Percentiles rank a stretch among this genome's conserved stretches.
These are phyloP conservation scores for Lasiosphaeriaceae sp. DNA, from an alignment of 495 filamentous ascomycete species.

Conservation along the genomic window DNA sequence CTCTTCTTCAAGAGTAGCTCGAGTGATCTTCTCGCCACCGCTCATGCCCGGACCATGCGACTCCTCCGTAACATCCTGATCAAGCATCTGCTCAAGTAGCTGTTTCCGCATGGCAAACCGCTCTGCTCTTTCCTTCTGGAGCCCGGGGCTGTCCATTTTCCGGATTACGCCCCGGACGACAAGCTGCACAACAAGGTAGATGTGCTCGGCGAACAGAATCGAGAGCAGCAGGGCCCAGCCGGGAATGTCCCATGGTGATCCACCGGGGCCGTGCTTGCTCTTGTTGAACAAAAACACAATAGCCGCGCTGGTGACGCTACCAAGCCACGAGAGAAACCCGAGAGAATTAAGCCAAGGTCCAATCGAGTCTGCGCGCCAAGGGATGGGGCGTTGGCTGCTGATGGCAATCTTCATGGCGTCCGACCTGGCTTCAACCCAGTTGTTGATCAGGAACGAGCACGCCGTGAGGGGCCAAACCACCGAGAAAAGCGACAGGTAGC, in stretches of 20 bases:
- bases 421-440: constrained; percentile 91
- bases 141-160: constrained; percentile 80
- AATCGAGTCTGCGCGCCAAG: constrained; percentile 85
- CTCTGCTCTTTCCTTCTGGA: constrained; percentile 75
- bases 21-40: constrained; percentile 46
- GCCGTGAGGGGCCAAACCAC: constrained; percentile 89
- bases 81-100: constrained; percentile 60
- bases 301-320: constrained; percentile 78
- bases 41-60: constrained; percentile 24
- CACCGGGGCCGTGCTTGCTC: constrained; percentile 45
- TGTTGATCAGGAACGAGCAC: constrained; percentile 87
- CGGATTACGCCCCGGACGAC: constrained; percentile 63
- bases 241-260: constrained; percentile 62
- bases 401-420: constrained; percentile 94
- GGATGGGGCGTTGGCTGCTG: constrained; percentile 82
- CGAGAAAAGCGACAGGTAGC: constrained; percentile 91
- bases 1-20: constrained; percentile 58
- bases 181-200: constrained; percentile 71
- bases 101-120: constrained; percentile 69
- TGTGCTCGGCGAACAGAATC: constrained; percentile 82
- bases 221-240: constrained; percentile 80
- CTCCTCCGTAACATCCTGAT: constrained; percentile 24
- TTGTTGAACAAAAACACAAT: constrained; percentile 85
- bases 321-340: constrained; percentile 86
- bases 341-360: constrained; percentile 90